A percentile compares a stretch with the other conserved stretches of the same genome.
Evolutionary conservation across 257 asterid genomes (phyloP).

Genomic region (Paulownia fortunei): DNA sequence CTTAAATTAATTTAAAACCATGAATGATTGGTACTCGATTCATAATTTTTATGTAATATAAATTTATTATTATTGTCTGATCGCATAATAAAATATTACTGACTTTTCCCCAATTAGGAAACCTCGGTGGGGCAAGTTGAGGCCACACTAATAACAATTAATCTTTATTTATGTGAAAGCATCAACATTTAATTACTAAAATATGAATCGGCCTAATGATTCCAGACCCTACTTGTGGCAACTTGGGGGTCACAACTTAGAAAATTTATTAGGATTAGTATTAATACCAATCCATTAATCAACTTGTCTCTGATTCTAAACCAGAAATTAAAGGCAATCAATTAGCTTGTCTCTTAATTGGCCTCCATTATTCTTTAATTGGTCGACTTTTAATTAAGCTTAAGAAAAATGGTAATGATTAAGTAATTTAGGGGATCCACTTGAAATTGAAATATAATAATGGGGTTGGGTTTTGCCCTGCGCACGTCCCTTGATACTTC

Average conservation of each 20-base stretch:
- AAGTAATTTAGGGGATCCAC: neutral
- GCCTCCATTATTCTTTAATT: conserved; percentile 12
- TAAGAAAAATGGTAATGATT: neutral
- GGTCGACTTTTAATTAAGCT: neutral
- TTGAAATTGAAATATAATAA: neutral
- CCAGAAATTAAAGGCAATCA: conserved; percentile 15
- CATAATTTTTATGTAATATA: too few species aligned
- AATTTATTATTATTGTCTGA: too few species aligned
- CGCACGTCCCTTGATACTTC: too few species aligned
- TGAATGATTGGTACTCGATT: conserved; percentile 33
- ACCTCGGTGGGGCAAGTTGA: conserved; percentile 39
- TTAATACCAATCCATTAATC: neutral
- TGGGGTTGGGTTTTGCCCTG: neutral
- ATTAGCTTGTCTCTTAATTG: conserved; percentile 22
- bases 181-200: neutral
- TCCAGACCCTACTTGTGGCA: conserved; percentile 47
- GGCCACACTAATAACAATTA: conserved; percentile 4
- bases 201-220: conserved; percentile 33
- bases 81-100: neutral
- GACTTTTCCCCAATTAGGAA: conserved; percentile 48
- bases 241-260: too few species aligned
- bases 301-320: conserved; percentile 13
- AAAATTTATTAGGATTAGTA: too few species aligned
- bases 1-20: conserved; percentile 30
- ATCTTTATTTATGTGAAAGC: too few species aligned